phyloP scores from a whole-genome alignment of 2,329 filamentous ascomycete species.

The Stemphylium beticola region DNA sequence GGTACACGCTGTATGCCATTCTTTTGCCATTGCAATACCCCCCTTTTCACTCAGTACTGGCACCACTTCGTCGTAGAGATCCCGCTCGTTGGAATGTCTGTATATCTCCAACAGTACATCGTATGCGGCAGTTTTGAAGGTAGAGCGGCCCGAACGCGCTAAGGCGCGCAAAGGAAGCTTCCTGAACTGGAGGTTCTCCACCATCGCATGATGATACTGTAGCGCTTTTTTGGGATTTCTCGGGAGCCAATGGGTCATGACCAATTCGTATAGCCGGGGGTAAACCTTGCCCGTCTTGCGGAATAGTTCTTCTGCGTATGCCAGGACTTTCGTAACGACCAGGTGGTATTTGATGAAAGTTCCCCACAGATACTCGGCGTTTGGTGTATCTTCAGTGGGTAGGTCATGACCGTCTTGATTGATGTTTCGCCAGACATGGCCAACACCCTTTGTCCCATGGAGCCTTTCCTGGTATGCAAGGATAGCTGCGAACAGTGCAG shows the following conservation, averaged over 20 bases:
- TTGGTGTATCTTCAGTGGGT: constrained; percentile 45
- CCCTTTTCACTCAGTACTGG: constrained; percentile 36
- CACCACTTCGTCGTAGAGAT: constrained; percentile 53
- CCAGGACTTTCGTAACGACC: constrained; percentile 47
- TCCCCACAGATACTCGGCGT: constrained; percentile 55
- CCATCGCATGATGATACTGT: constrained; percentile 34
- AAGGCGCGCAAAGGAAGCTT: constrained; percentile 34
- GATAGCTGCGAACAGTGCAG: constrained; percentile 47
- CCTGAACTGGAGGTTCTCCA: constrained; percentile 30
- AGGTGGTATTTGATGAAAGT: constrained; percentile 50
- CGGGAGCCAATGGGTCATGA: constrained; percentile 52
- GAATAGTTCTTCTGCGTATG: constrained; percentile 52
- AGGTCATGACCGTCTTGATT: constrained; percentile 47
- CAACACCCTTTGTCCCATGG: constrained; percentile 51
- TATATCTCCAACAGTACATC: constrained; percentile 49
- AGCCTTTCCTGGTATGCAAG: constrained; percentile 51
- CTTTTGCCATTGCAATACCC: constrained; percentile 32
- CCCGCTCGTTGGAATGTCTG: constrained; percentile 39
- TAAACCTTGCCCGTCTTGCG: constrained; percentile 44
- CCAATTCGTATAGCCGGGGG: constrained; percentile 51
- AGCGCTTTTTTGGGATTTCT: constrained; percentile 25
- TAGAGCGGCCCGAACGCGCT: constrained; percentile 12
- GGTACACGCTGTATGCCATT: constrained; percentile 52
- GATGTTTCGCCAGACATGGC: constrained; percentile 53
- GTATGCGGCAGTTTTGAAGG: constrained; percentile 25